Conservation (phyloP, 2,329 filamentous ascomycete species). For the Chaetomiaceae sp. region DNA sequence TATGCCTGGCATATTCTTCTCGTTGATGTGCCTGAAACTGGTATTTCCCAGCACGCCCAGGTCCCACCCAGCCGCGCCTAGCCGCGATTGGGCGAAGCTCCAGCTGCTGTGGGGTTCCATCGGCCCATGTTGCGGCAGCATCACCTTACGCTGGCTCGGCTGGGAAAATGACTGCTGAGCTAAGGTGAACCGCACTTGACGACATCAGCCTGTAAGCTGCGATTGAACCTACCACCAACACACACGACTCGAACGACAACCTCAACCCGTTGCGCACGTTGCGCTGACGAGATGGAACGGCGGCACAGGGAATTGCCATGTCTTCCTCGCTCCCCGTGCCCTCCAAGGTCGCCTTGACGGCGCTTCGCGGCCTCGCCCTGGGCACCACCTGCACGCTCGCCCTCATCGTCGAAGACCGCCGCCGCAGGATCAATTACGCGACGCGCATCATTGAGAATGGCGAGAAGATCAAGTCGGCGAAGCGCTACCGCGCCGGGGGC, state of each 20-base stretch:
- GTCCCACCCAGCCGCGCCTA: background rate
- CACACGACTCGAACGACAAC: conserved; percentile 4
- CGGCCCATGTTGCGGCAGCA: conserved; percentile 3
- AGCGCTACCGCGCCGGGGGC: conserved; percentile 32
- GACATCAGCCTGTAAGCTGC: background rate
- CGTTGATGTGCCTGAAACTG: too few relatives aligned
- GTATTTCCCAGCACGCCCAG: too few relatives aligned
- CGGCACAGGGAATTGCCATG: conserved; percentile 23
- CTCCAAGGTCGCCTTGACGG: conserved; percentile 40
- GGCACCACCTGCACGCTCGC: conserved; percentile 42
- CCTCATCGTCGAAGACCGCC: conserved; percentile 39
- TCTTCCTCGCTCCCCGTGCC: conserved; percentile 36
- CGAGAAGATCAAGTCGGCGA: conserved; percentile 34
- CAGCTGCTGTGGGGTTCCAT: conserved; percentile 2
- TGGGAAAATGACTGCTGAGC: conserved; percentile 6
- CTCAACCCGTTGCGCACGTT: conserved; percentile 10
- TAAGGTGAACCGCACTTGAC: background rate
- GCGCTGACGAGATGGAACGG: conserved; percentile 23
- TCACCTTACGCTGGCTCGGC: conserved; percentile 5
- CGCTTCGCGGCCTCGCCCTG: conserved; percentile 38
- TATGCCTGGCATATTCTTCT: too few relatives aligned
- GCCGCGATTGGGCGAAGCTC: conserved; percentile 6
- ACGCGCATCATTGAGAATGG: conserved; percentile 35
- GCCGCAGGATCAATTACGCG: conserved; percentile 38
- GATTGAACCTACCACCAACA: background rate